phyloP scores from a whole-genome alignment of 129 eudicot genomes.

The Pittosporum tobira region DNA sequence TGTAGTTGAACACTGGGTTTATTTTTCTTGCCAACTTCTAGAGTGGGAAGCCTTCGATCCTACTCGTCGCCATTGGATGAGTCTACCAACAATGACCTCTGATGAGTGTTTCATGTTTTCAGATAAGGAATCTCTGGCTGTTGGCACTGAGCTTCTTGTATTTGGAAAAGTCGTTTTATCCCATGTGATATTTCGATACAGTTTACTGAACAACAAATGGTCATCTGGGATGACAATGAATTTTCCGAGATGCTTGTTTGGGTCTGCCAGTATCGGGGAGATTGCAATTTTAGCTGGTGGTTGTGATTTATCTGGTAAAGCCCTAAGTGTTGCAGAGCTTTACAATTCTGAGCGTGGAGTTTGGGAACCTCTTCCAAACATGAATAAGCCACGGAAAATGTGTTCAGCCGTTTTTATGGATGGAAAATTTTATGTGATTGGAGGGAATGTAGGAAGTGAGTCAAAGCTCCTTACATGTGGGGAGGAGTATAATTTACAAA shows the following conservation, averaged over 20 bases:
- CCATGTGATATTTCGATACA: slow-evolving; percentile 56
- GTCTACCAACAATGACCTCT: slow-evolving; percentile 53
- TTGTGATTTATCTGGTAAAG: slow-evolving; percentile 44
- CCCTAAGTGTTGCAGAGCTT: slow-evolving; percentile 55
- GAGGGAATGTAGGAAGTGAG: slow-evolving; percentile 61
- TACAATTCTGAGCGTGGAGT: slow-evolving; percentile 56
- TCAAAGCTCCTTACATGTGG: slow-evolving; percentile 58
- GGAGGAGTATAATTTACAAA: slow-evolving; percentile 59
- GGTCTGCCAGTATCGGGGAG: slow-evolving; percentile 87
- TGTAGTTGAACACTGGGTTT: slow-evolving; percentile 81
- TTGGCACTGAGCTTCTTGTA: slow-evolving; percentile 81
- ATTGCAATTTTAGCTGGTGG: slow-evolving; percentile 82
- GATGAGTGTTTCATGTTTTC: slow-evolving; percentile 58
- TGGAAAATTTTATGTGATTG: slow-evolving; percentile 65
- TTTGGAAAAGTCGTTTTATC: slow-evolving; percentile 47
- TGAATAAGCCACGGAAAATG: slow-evolving; percentile 62
- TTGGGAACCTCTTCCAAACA: slow-evolving; percentile 56
- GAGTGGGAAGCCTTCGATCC: slow-evolving; percentile 96
- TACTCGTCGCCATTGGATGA: slow-evolving; percentile 56
- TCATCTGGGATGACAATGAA: slow-evolving; percentile 60
- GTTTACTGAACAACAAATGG: slow-evolving; percentile 70
- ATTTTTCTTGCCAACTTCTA: slow-evolving; percentile 74
- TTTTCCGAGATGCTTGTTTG: slow-evolving; percentile 67
- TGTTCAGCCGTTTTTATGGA: slow-evolving; percentile 86
- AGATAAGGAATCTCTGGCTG: slow-evolving; percentile 81